Conservation (phyloP, 768 basidiomycete species). For the Termitomyces sp. region DNA sequence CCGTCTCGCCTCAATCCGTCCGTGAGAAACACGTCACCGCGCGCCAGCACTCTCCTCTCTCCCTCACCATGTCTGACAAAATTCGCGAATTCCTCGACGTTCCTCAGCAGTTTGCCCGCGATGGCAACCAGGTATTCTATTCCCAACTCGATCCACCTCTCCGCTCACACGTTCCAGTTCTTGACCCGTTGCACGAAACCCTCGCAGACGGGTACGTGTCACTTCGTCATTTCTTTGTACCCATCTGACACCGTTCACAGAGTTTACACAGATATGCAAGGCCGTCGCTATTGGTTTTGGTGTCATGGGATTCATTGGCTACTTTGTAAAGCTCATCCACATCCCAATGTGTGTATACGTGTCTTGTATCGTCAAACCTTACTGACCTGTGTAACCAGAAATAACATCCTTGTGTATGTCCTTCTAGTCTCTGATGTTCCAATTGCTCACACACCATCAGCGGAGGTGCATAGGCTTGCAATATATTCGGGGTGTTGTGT, state of each 20-base stretch:
- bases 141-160: slow-evolving; percentile 2
- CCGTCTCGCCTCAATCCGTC: no score
- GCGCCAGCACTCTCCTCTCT: slow-evolving; percentile 13
- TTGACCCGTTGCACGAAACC: slow-evolving; percentile 97
- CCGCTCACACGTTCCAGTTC: slow-evolving; percentile 56
- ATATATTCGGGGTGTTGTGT: slow-evolving; percentile 21
- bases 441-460: slow-evolving; percentile 40
- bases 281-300: slow-evolving; percentile 97
- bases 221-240: neutral
- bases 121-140: slow-evolving; percentile 81
- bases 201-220: slow-evolving; percentile 77
- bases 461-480: slow-evolving; percentile 64
- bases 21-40: no score
- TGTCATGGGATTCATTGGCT: slow-evolving; percentile 99
- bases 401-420: slow-evolving; percentile 96
- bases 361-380: slow-evolving; percentile 3
- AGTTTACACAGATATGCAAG: slow-evolving; percentile 92
- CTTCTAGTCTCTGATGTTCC: neutral
- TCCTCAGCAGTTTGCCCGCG: slow-evolving; percentile 88
- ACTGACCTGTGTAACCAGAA: slow-evolving; percentile 48
- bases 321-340: slow-evolving; percentile 97
- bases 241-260: slow-evolving; percentile 40
- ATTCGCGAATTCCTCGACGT: slow-evolving; percentile 87
- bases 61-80: slow-evolving; percentile 79
- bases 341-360: slow-evolving; percentile 84